Evolutionary conservation across 768 basidiomycete species (phyloP).

Genomic region (Leccinum disarticulatum): DNA sequence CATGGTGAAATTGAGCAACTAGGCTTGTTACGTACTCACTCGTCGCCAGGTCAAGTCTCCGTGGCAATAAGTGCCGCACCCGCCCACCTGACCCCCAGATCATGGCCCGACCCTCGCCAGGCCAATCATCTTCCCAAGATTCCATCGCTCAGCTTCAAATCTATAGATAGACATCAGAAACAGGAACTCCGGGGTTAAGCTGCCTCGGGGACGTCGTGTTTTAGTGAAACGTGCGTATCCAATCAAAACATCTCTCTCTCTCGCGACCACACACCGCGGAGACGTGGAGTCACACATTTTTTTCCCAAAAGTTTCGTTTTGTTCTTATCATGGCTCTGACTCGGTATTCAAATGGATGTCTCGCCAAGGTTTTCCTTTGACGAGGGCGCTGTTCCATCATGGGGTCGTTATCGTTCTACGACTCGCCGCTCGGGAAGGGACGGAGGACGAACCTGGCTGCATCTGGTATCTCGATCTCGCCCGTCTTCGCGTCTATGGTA

Average conservation of each 20-base stretch:
- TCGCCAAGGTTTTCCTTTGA: constrained; percentile 35
- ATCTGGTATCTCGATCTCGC: constrained; percentile 51
- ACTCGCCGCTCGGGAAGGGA: constrained; percentile 5
- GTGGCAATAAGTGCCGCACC: constrained; percentile 8
- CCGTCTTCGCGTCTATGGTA: constrained; percentile 45
- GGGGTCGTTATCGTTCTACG: constrained; percentile 8
- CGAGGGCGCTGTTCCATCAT: constrained; percentile 28
- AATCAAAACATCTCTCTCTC: constrained; percentile 11
- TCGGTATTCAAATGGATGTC: constrained; percentile 28
- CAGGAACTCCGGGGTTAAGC: constrained; percentile 26
- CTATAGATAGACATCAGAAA: constrained; percentile 32
- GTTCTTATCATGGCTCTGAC: constrained; percentile 11
- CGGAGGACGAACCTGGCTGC: constrained; percentile 39
- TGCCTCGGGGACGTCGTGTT: constrained; percentile 22
- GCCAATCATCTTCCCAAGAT: constrained; percentile 18
- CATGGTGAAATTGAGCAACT: constrained; percentile 16
- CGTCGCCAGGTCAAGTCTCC: constrained; percentile 17
- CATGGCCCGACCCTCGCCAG: constrained; percentile 10
- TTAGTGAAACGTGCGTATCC: constrained; percentile 25
- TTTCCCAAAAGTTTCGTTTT: not conserved
- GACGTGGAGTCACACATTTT: constrained; percentile 13
- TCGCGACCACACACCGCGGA: constrained; percentile 23
- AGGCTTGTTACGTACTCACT: constrained; percentile 24
- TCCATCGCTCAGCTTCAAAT: constrained; percentile 16
- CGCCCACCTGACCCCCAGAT: constrained; percentile 16